These are phyloP conservation scores for Striga asiatica DNA, from an alignment of 257 asterid species.

Conservation along the genomic window DNA sequence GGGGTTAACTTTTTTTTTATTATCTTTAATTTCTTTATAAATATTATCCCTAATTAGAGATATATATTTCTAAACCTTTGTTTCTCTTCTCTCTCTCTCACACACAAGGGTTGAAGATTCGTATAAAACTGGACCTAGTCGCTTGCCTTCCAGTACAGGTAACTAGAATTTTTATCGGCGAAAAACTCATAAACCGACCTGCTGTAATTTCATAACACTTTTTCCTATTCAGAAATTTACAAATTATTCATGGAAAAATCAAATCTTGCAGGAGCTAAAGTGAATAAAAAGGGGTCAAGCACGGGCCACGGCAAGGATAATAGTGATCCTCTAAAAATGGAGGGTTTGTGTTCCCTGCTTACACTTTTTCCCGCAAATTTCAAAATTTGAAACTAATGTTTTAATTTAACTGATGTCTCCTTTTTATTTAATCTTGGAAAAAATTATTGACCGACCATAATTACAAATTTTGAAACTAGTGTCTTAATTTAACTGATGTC, in stretches of 20 bases:
- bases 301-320: slow-evolving; percentile 48
- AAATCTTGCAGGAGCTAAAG: slow-evolving; percentile 40
- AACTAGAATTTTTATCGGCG: background rate
- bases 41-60: slow-evolving; percentile 11
- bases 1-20: background rate
- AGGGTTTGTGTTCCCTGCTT: slow-evolving; percentile 29
- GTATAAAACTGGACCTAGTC: slow-evolving; percentile 53
- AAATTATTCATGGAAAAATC: slow-evolving; percentile 10
- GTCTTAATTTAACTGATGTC: background rate
- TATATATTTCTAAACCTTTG: slow-evolving; percentile 18
- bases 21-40: background rate
- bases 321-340: slow-evolving; percentile 41
- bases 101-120: slow-evolving; percentile 60
- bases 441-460: too few relatives aligned
- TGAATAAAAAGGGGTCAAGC: slow-evolving; percentile 45
- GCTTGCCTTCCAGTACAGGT: slow-evolving; percentile 57
- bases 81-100: slow-evolving; percentile 15
- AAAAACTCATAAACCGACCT: too few relatives aligned
- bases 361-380: background rate
- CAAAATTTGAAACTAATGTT: background rate
- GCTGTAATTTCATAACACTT: background rate
- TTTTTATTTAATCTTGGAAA: slow-evolving; percentile 3
- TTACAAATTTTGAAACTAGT: background rate
- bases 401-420: background rate
- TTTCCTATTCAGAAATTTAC: background rate